Conservation (phyloP, 2,329 filamentous ascomycete species). For the Hypoxylon sp. region DNA sequence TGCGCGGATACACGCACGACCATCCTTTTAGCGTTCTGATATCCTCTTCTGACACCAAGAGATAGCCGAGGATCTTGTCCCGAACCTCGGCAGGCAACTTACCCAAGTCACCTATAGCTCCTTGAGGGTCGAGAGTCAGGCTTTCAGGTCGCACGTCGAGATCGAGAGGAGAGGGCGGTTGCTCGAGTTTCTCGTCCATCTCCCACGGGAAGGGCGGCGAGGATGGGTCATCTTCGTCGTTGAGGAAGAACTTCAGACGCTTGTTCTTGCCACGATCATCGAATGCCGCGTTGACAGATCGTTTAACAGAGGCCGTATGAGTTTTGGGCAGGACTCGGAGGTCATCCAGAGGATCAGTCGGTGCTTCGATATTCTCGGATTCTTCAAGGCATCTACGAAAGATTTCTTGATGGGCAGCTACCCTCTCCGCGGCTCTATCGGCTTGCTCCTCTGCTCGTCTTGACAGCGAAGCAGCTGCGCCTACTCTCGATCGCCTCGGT, state of each 20-base stretch:
- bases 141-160: background rate
- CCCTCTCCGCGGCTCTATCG: background rate
- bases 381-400: background rate
- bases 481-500: background rate
- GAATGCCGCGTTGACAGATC: slow-evolving; percentile 20
- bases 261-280: slow-evolving; percentile 27
- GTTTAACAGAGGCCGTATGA: slow-evolving; percentile 11
- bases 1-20: slow-evolving; percentile 43
- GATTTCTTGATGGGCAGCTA: slow-evolving; percentile 1
- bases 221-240: background rate
- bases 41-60: slow-evolving; percentile 43
- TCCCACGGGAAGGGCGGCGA: slow-evolving; percentile 15
- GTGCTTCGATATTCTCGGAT: slow-evolving; percentile 19
- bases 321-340: slow-evolving; percentile 1
- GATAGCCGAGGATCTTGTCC: slow-evolving; percentile 45
- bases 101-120: slow-evolving; percentile 26
- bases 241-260: slow-evolving; percentile 1
- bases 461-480: background rate
- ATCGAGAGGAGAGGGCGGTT: slow-evolving; percentile 14
- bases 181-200: slow-evolving; percentile 19
- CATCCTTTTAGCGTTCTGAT: slow-evolving; percentile 47
- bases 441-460: background rate
- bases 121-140: background rate
- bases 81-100: slow-evolving; percentile 45
- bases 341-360: slow-evolving; percentile 13